Evolutionary conservation across 176 grass and related monocot genomes (phyloP).

Genomic region (Olyra latifolia): DNA sequence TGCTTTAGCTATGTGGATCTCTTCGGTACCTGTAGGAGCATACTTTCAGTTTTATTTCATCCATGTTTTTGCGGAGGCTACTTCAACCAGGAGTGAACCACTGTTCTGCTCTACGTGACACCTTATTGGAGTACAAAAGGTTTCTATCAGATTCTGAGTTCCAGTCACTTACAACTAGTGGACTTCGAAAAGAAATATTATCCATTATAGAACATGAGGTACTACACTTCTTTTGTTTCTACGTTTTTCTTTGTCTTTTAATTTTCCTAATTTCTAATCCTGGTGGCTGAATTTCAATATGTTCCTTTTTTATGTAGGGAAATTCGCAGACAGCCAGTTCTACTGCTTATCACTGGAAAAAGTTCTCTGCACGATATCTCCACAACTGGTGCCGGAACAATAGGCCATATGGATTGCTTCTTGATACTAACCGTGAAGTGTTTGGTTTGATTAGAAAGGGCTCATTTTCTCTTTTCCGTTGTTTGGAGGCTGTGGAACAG

Average conservation of each 20-base stretch:
- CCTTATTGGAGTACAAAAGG: slow-evolving; percentile 82
- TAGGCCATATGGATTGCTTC: slow-evolving; percentile 70
- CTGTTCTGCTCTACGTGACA: slow-evolving; percentile 75
- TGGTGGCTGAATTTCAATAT: slow-evolving; percentile 22
- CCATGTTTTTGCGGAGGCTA: slow-evolving; percentile 87
- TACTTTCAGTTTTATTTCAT: slow-evolving; percentile 76
- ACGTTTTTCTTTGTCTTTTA: slow-evolving; percentile 3
- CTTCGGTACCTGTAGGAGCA: slow-evolving; percentile 57
- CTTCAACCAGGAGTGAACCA: slow-evolving; percentile 89
- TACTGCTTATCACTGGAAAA: slow-evolving; percentile 83
- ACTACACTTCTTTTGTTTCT: slow-evolving; percentile 9
- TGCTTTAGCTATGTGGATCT: slow-evolving; percentile 15
- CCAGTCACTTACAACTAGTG: slow-evolving; percentile 74
- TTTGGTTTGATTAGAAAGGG: slow-evolving; percentile 92
- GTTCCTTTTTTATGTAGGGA: slow-evolving; percentile 57
- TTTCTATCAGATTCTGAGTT: slow-evolving; percentile 85
- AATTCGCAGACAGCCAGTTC: slow-evolving; percentile 47
- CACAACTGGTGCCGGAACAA: slow-evolving; percentile 74
- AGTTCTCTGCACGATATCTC: slow-evolving; percentile 74
- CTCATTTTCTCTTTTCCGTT: slow-evolving; percentile 86
- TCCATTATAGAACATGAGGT: slow-evolving; percentile 85
- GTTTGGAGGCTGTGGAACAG: slow-evolving; percentile 67
- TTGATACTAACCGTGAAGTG: slow-evolving; percentile 69
- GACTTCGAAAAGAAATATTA: slow-evolving; percentile 82
- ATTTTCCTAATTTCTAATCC: slow-evolving; percentile 30